phyloP scores from a whole-genome alignment of 345 rosid species.

The Salix arbutifolia region DNA sequence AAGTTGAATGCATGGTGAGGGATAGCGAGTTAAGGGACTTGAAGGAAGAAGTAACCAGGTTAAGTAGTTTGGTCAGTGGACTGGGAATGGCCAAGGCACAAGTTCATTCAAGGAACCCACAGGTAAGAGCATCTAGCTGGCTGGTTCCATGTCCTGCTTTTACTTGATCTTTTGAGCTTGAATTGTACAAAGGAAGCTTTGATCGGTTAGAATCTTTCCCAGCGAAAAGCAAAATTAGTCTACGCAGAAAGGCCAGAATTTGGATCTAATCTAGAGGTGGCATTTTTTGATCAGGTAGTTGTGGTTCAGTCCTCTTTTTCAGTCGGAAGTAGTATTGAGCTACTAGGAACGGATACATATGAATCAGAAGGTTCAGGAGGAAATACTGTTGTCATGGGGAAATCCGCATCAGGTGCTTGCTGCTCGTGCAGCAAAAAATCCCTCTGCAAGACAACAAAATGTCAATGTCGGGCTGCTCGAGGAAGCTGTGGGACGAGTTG shows the following conservation, averaged over 20 bases:
- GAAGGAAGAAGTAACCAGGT: slow-evolving; percentile 21
- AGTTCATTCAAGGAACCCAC: slow-evolving; percentile 7
- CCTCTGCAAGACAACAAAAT: slow-evolving; percentile 27
- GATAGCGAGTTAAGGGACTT: slow-evolving; percentile 26
- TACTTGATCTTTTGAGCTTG: neutral
- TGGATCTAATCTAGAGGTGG: slow-evolving; percentile 9
- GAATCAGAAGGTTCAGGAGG: slow-evolving; percentile 12
- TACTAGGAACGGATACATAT: slow-evolving; percentile 2
- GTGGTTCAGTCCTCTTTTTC: slow-evolving; percentile 39
- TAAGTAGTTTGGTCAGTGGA: slow-evolving; percentile 17
- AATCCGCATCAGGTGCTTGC: slow-evolving; percentile 7
- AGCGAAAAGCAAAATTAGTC: neutral
- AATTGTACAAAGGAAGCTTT: no score
- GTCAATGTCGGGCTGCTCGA: slow-evolving; percentile 23
- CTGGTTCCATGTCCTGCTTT: neutral
- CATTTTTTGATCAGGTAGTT: slow-evolving; percentile 37
- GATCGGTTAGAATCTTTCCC: neutral
- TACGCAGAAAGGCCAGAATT: neutral
- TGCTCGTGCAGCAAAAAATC: slow-evolving; percentile 30
- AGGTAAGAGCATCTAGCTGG: slow-evolving; percentile 3
- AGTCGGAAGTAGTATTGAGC: slow-evolving; percentile 29
- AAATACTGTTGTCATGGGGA: neutral
- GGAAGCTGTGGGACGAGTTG: slow-evolving; percentile 19
- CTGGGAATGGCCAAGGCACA: slow-evolving; percentile 11
- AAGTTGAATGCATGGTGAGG: slow-evolving; percentile 17